Evolutionary conservation across 2,329 filamentous ascomycete genomes (phyloP), one percentile per base, ranked within the genome.

Genomic region (Xylariaceae sp.): DNA sequence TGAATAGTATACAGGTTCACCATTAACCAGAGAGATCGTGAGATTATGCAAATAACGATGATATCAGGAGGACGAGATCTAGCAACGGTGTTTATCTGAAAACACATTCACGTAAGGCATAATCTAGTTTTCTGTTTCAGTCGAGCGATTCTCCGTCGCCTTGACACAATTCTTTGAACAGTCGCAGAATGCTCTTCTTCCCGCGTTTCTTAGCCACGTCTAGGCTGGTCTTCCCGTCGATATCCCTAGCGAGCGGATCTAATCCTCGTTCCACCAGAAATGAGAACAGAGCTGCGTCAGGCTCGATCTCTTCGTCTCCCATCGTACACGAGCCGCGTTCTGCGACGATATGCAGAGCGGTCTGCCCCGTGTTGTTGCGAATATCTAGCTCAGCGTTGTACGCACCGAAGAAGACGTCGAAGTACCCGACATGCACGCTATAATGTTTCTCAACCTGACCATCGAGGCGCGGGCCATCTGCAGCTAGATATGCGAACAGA

Each of bases 381-480:
- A 33, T 11, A 9, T 11, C 17, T 7, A 39, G 22, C 6, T 31
- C 24, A 4, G 28, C 37, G 13, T 15, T 22, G 28, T 33, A 39
- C 9, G 37, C 37, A 9, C 32, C 28, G 37, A 39, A 39, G 28
- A 64, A 33, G 9, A 39, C 13, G 17, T 39, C 37, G 13, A 39
- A 33, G 37, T 31, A 31, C 37, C 32, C 37, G n/a, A 39, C 4
- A 13, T 39, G 30, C 4, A 15, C n/a, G 18, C 26, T 12, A 16
- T 18, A 9, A 15, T 32, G 17, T 3, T 33, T 7, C 24, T 22
- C 24, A 9, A 35, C n/a, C 28, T 31, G 24, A 16, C 37, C 18
- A 7, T 16, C 22, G 15, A 39, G 29, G 6, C 30, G 28, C 18
- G 28, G 28, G 13, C 30, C 37, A 28, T 9, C 24, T 3, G 37